Evolutionary conservation across 2,329 filamentous ascomycete genomes (phyloP), one percentile per base, ranked within the genome.

Genomic region (Pseudocercospora pini-densiflorae): DNA sequence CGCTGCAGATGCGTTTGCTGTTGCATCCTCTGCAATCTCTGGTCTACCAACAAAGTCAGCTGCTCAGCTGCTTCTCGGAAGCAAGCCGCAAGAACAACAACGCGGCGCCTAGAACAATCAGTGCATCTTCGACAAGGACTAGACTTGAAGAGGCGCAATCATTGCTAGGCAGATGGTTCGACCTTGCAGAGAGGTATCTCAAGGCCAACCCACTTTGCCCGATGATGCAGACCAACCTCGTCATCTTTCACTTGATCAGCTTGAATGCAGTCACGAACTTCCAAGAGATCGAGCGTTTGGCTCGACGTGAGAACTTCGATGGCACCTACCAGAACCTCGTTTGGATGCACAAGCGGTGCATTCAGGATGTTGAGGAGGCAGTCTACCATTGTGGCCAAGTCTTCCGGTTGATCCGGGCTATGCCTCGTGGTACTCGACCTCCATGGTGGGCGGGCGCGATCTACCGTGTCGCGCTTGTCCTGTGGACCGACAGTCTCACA

Each of bases 381-480:
- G 79, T 90, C 59, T 88, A 88, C 76, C 90, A 92, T 75, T 88
- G 87, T 68, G 89, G 89, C 0, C 90, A 92, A 77, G 84, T 91
- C 3, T 79, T 90, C 51, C 84, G 88, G 3, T 81, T 90, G 10
- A 78, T 91, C 45, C 82, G 85, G 6, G 79, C 81, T 14, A 90
- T 92, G 85, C 84, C 87, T 1, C 79, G 80, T 31, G 85, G 87
- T 58, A 82, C 86, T 2, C 85, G 88, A 23, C 90, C 90, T 5
- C 86, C 84, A 43, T 92, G 90, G 90, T 92, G 89, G 89, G 81
- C 88, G n/a, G 86, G 84, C 1, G 89, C 89, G 2, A 80, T 92
- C 47, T 92, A 92, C 75, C 87, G 90, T n/a, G 89, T 85, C 1
- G 84, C 84, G 3, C 79, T 90, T 63, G 84, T 89, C 47, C 79